Evolutionary conservation across 148 eudicot genomes (phyloP).

Genomic region (Bassia scoparia): DNA sequence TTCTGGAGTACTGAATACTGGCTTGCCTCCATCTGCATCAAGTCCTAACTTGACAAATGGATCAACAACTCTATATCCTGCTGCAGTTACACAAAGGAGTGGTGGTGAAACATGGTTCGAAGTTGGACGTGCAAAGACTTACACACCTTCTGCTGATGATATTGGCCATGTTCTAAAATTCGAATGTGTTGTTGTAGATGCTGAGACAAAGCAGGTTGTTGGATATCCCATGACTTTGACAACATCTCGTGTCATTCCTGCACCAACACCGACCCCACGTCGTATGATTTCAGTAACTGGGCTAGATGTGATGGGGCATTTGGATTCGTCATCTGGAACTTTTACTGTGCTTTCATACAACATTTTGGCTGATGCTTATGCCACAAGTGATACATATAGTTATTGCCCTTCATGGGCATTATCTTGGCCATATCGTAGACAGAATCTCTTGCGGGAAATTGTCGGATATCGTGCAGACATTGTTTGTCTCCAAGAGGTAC

Average conservation of each 20-base stretch:
- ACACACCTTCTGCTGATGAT: slow-evolving; percentile 92
- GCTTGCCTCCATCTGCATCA: slow-evolving; percentile 60
- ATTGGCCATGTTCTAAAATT: slow-evolving; percentile 91
- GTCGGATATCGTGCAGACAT: slow-evolving; percentile 94
- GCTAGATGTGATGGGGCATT: slow-evolving; percentile 57
- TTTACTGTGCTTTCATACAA: slow-evolving; percentile 98
- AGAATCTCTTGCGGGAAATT: slow-evolving; percentile 90
- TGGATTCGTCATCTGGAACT: slow-evolving; percentile 62
- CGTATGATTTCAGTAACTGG: slow-evolving; percentile 77
- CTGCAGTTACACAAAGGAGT: slow-evolving; percentile 61
- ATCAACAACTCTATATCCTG: slow-evolving; percentile 63
- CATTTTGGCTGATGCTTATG: slow-evolving; percentile 75
- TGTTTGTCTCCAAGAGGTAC: slow-evolving; percentile 98
- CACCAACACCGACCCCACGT: slow-evolving; percentile 93
- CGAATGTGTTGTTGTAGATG: slow-evolving; percentile 92
- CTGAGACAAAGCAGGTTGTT: slow-evolving; percentile 62
- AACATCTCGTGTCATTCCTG: slow-evolving; percentile 91
- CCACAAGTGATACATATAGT: slow-evolving; percentile 69
- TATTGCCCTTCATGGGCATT: slow-evolving; percentile 99
- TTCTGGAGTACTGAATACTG: slow-evolving; percentile 47
- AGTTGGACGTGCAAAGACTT: slow-evolving; percentile 79
- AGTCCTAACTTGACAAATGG: slow-evolving; percentile 61
- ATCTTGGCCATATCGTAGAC: slow-evolving; percentile 94
- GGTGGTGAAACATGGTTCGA: slow-evolving; percentile 98
- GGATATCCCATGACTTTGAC: slow-evolving; percentile 55